Base-by-base conservation (phyloP, 208 protist genomes). In the Strigomonas culicis region DNA sequence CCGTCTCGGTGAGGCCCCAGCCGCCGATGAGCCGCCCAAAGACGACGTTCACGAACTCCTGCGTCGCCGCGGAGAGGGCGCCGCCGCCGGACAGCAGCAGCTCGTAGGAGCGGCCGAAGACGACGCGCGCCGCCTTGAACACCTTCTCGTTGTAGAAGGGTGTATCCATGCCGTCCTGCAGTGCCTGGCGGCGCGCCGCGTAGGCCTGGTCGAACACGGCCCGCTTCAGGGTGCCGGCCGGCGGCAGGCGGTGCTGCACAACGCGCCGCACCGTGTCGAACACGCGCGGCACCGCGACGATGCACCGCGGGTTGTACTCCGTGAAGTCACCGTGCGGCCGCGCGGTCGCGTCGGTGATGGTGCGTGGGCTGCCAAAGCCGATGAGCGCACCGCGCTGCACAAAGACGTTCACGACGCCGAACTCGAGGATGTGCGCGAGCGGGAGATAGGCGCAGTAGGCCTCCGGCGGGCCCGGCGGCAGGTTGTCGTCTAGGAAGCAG, bases 351-450 rank as follows among this genome's bases (percentile, higher is more conserved):
- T 79, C 71, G 34, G 86, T 90, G 34, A 95, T 62, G 44, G 91
- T 94, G 36, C 86, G 82, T 31, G 87, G 88, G 6, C 24, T 76
- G 62, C 82, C 85, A 65, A 94, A 97, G 46, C 79, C 78, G 55
- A 95, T 66, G 3, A 84, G 31, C 31, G 71, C 74, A 30, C 90
- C 93, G n/a, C 82, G 72, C 6, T 61, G 51, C 3, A 97, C 56
- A 39, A 96, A 73, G 36, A 93, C 64, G 47, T 78, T 88, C 27
- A 95, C 63, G 21, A 91, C 86, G 19, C 65, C 73, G 36, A 96
- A 79, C 75, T 97, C 91, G n/a, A 98, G 73, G 64, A 98, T 95
- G 75, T 98, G 94, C n/a, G 92, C 94, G 4, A 97, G 64, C 6
- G 94, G 94, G 8, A 98, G 75, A 63, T 97, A 98, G 1, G 89